These are phyloP conservation scores for Curvularia spicifera DNA, from an alignment of 2,329 filamentous ascomycete genomes.

Conservation along the genomic window DNA sequence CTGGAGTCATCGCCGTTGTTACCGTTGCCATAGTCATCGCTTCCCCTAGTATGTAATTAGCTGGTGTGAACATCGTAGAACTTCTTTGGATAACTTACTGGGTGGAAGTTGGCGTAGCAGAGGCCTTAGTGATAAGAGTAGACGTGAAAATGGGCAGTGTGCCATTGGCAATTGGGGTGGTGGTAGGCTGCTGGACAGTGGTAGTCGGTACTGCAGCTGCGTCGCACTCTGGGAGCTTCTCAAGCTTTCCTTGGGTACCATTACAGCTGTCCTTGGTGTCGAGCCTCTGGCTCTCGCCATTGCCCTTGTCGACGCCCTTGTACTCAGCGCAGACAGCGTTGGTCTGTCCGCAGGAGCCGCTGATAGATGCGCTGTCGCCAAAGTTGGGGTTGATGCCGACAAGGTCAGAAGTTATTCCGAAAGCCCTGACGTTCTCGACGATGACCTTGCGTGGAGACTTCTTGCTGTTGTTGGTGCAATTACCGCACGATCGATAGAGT, in stretches of 20 bases:
- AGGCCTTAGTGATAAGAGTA: constrained; percentile 8
- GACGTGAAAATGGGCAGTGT: background rate
- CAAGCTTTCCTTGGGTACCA: constrained; percentile 28
- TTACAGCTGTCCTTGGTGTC: constrained; percentile 21
- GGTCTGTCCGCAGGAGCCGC: constrained; percentile 46
- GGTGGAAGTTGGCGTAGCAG: constrained; percentile 1
- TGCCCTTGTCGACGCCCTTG: constrained; percentile 33
- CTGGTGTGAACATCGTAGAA: too few species aligned
- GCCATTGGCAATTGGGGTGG: background rate
- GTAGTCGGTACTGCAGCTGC: background rate
- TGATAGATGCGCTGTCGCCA: constrained; percentile 55
- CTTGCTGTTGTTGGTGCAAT: constrained; percentile 52
- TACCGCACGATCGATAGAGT: constrained; percentile 58
- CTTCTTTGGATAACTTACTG: background rate
- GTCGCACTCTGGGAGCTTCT: constrained; percentile 25
- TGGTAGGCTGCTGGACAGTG: constrained; percentile 1
- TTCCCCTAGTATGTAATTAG: background rate
- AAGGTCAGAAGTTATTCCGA: constrained; percentile 48
- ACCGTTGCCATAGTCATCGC: background rate
- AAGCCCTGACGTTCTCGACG: constrained; percentile 51
- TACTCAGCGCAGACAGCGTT: constrained; percentile 33
- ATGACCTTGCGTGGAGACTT: constrained; percentile 52
- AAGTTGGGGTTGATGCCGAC: constrained; percentile 59
- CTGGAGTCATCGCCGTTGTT: background rate
- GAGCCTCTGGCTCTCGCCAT: constrained; percentile 23